These are phyloP conservation scores for Colletotrichum caudatum DNA, from an alignment of 2,329 filamentous ascomycete genomes.

Conservation along the genomic window DNA sequence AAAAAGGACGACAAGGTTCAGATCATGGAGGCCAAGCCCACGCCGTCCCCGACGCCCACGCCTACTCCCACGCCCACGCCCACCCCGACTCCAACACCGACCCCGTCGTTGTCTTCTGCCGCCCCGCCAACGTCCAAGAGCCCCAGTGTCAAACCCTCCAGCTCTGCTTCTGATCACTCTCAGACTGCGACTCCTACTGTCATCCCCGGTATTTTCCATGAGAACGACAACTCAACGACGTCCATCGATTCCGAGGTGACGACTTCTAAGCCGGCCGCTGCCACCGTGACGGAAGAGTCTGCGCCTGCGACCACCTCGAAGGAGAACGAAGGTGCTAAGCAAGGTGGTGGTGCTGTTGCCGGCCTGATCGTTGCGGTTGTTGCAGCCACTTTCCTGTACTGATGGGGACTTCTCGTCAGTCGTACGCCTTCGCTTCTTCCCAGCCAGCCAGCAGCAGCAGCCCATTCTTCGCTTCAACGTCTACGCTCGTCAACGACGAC, in stretches of 20 bases:
- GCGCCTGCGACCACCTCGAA: constrained; percentile 51
- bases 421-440: constrained; percentile 40
- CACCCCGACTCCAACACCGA: constrained; percentile 42
- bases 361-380: constrained; percentile 68
- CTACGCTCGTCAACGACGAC: constrained; percentile 35
- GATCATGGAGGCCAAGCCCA: constrained; percentile 37
- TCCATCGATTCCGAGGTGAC: constrained; percentile 42
- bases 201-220: constrained; percentile 65
- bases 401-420: constrained; percentile 22
- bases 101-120: constrained; percentile 46
- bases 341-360: constrained; percentile 63
- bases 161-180: constrained; percentile 16
- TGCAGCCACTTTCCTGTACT: constrained; percentile 64
- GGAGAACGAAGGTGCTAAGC: constrained; percentile 61
- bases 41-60: constrained; percentile 40
- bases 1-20: constrained; percentile 34
- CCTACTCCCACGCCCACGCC: constrained; percentile 38
- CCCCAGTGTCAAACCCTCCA: constrained; percentile 25
- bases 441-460: constrained; percentile 30
- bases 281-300: constrained; percentile 44
- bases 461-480: constrained; percentile 38
- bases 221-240: constrained; percentile 56
- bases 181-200: constrained; percentile 45
- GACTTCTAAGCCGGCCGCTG: constrained; percentile 47
- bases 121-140: constrained; percentile 42